Percentiles rank a stretch among this genome's conserved stretches.
phyloP scores from a whole-genome alignment of 805 yeast species.

The Zygoascus tannicola region DNA sequence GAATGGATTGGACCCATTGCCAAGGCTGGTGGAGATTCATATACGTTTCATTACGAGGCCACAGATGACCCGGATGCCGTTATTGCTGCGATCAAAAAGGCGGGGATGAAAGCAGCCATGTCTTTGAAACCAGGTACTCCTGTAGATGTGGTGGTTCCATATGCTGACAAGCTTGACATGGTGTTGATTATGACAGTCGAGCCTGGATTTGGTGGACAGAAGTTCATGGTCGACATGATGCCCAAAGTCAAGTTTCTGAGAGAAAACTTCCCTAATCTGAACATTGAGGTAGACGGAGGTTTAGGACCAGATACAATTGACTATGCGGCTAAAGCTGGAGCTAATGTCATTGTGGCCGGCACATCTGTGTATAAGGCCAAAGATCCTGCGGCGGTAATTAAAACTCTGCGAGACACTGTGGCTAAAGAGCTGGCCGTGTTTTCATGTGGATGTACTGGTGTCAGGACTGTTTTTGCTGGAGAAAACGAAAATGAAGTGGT shows the following conservation, averaged over 20 bases:
- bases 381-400: conserved; percentile 69
- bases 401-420: conserved; percentile 16
- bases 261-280: conserved; percentile 60
- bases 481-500: too few species aligned
- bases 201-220: conserved; percentile 98
- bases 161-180: conserved; percentile 79
- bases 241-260: conserved; percentile 80
- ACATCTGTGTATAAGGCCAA: conserved; percentile 84
- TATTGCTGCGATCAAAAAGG: conserved; percentile 61
- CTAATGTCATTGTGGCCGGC: conserved; percentile 96
- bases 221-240: conserved; percentile 94
- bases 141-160: conserved; percentile 67
- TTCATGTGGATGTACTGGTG: neutral
- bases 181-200: conserved; percentile 97
- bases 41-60: conserved; percentile 93
- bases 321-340: conserved; percentile 92
- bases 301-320: conserved; percentile 77
- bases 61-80: conserved; percentile 61
- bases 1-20: conserved; percentile 92
- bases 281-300: conserved; percentile 97
- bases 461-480: neutral
- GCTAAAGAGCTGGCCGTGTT: conserved; percentile 1
- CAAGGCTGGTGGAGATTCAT: conserved; percentile 89
- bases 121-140: conserved; percentile 92
- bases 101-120: conserved; percentile 90